These are phyloP conservation scores for Monilinia aucupariae DNA, from an alignment of 2,329 filamentous ascomycete species.

Conservation along the genomic window DNA sequence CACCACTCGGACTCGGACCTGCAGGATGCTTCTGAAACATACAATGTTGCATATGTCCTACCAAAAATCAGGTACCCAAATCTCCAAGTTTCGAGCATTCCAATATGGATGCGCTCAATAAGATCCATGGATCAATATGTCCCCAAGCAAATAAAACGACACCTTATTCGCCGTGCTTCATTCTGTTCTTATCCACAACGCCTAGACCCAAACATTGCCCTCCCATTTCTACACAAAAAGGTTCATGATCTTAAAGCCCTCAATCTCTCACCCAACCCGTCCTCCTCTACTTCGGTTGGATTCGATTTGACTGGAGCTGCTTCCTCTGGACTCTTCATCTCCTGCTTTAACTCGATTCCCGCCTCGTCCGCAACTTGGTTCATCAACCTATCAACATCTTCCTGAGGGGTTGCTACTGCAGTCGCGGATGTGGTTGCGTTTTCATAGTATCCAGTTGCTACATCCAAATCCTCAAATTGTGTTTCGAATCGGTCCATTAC, in stretches of 20 bases:
- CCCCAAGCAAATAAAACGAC: not conserved
- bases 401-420: conserved; percentile 67
- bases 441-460: conserved; percentile 57
- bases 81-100: not conserved
- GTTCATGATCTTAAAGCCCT: conserved; percentile 42
- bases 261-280: conserved; percentile 59
- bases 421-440: conserved; percentile 78
- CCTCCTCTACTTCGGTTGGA: conserved; percentile 72
- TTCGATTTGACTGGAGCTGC: conserved; percentile 57
- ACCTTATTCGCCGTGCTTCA: conserved; percentile 1
- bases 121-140: not conserved
- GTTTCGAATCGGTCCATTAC: conserved; percentile 63
- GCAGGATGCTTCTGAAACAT: not conserved
- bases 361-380: conserved; percentile 83
- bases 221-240: not conserved
- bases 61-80: not conserved
- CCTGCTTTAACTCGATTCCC: conserved; percentile 72
- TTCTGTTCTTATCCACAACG: conserved; percentile 9
- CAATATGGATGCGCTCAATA: conserved; percentile 1
- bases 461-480: conserved; percentile 47
- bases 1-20: not conserved
- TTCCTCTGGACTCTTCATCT: conserved; percentile 56
- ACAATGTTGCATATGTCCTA: not conserved
- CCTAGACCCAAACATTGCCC: conserved; percentile 7
- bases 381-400: conserved; percentile 81